Evolutionary conservation across 1,284 basidiomycete species (phyloP), one percentile per base, ranked within the genome.

Genomic region (Leccinum angustisporum): DNA sequence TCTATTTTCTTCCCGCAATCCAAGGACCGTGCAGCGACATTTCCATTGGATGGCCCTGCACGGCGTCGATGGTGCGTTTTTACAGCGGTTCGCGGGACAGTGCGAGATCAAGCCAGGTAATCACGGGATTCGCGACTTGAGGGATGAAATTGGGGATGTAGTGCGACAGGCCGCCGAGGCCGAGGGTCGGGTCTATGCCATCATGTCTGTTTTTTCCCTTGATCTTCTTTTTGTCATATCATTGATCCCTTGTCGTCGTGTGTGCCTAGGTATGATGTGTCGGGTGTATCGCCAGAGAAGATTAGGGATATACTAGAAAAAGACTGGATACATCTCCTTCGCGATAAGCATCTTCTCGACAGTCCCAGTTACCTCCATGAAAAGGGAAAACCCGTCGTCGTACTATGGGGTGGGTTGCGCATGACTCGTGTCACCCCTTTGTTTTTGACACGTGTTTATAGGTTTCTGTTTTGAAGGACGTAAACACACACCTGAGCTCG

Each of bases 1-100:
- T 62, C 74, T 92, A 6, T 93, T 92, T 74, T 92, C 90, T 1
- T 91, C 88, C 2, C 82, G 91, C 36, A 81, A 91, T 72, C 80
- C 84, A 9, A 83, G 82, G 70, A 92, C 90, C 0, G 89, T 92
- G 4, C 81, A 83, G 65, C 78, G 83, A 25, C 91, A 93, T 70
- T 92, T 92, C 70, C 82, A 86, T 65, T 91, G 88, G 88, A 92
- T 92, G 91, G 90, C 90, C 7, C 76, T 83, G 64, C 86, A 91
- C 65, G 85, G 85, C 52, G 82, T 93, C 25, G 88, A 92, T 64
- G 91, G 91, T 8, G 88, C 83, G 2, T 91, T 93, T 70, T 71
- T 92, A 16, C 91, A 92, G 70, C 84, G 91, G 5, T 91, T 92
- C 69, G 81, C 82, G 0, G 80, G 83, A 0, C 82, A 90, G 66